Evolutionary conservation across 1,139 yeast species (phyloP), one percentile per base, ranked within the genome.

Genomic region (Meyerozyma carpophila): DNA sequence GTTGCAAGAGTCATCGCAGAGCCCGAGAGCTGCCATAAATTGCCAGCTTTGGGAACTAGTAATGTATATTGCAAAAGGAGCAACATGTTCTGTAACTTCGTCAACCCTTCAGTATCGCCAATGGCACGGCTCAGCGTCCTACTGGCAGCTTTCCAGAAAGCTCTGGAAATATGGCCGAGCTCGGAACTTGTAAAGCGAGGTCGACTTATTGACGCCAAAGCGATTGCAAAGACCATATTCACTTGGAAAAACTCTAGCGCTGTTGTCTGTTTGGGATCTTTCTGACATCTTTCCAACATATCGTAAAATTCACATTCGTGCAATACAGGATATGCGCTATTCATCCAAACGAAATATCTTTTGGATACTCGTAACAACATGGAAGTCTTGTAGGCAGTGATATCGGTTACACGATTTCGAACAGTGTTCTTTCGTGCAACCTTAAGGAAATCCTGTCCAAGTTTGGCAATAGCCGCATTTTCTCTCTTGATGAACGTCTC

Each of bases 261-360:
- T 9, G 28, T 14, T 6, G 34, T 36, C 8, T 26, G 11, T 9
- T 14, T 16, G 14, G 25, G 26, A 2, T 34, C 7, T 21, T 24
- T 18, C 13, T 10, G 25, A 26, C 40, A 38, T 18, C 11, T 26
- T 18, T 38, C 8, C n/a, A 38, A 3, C 21, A 18, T 5, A 16
- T 13, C 8, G 10, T 26, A 18, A 18, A 28, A 8, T 5, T 7
- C 11, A 11, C 3, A 9, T 38, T 38, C 40, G 26, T 38, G 40
- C 26, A 38, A 26, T 7, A 38, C 40, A 4, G 40, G 40, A n/a
- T 27, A 38, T 3, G 25, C 32, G 14, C 36, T 27, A 32, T 38
- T 38, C 40, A 38, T 38, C 40, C 40, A 38, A 9, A 32, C 16
- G 40, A 38, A 38, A 20, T 38, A 38, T 8, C 40, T 32, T 25